phyloP scores from a whole-genome alignment of 768 basidiomycete genomes.

The Rubroboletus satanas region DNA sequence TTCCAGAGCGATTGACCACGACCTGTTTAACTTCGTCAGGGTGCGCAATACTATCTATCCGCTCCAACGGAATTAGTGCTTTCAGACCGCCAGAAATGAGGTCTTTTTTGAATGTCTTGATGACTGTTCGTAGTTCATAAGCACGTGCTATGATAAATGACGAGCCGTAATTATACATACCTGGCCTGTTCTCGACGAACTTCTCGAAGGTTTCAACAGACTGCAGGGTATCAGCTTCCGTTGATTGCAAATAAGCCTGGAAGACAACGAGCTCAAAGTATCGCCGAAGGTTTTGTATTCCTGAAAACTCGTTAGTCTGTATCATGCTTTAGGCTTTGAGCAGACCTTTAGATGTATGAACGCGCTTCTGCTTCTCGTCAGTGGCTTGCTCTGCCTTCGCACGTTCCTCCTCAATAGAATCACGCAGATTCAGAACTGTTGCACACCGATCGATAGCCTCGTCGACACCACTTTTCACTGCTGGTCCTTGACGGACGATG shows the following conservation, averaged over 20 bases:
- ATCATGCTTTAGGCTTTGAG: background rate
- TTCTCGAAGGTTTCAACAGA: slow-evolving; percentile 75
- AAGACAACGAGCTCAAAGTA: slow-evolving; percentile 87
- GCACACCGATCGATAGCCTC: slow-evolving; percentile 85
- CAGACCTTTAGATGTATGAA: slow-evolving; percentile 69
- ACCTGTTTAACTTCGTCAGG: slow-evolving; percentile 90
- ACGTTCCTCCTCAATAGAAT: slow-evolving; percentile 82
- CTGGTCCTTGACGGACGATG: slow-evolving; percentile 80
- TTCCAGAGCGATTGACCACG: slow-evolving; percentile 79
- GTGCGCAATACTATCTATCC: slow-evolving; percentile 70
- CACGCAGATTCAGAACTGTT: slow-evolving; percentile 78
- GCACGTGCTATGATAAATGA: background rate
- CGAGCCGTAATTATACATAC: slow-evolving; percentile 48
- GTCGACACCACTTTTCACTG: slow-evolving; percentile 83
- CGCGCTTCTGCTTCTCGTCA: slow-evolving; percentile 65
- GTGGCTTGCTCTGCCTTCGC: slow-evolving; percentile 71
- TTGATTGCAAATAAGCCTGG: slow-evolving; percentile 84
- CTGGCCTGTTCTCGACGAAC: slow-evolving; percentile 82
- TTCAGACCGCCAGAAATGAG: slow-evolving; percentile 72
- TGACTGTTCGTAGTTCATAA: slow-evolving; percentile 49
- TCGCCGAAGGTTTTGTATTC: slow-evolving; percentile 74
- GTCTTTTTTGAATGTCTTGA: slow-evolving; percentile 94
- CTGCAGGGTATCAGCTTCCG: slow-evolving; percentile 72
- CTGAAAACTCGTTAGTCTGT: slow-evolving; percentile 34
- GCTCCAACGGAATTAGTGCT: slow-evolving; percentile 77